phyloP scores from a whole-genome alignment of 805 yeast species.

The Yarrowia alimentaria region DNA sequence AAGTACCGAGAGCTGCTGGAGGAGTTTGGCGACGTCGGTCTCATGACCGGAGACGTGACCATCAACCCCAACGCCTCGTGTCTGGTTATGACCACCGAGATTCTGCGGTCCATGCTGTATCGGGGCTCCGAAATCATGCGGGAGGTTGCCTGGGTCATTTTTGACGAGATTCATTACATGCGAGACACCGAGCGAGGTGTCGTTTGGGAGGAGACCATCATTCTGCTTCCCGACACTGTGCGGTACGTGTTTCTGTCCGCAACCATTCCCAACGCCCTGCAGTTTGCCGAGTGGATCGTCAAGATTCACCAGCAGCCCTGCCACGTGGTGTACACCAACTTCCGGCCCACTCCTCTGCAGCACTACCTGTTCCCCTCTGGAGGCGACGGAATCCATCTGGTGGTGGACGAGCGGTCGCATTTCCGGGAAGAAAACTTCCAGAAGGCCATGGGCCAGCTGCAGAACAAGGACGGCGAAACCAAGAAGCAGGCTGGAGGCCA shows the following conservation, averaged over 20 bases:
- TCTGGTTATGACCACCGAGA: slow-evolving; percentile 98
- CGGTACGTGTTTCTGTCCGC: slow-evolving; percentile 92
- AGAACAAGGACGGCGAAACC: slow-evolving; percentile 78
- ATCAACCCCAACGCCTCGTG: slow-evolving; percentile 98
- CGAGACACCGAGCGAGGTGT: slow-evolving; percentile 98
- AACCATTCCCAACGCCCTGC: slow-evolving; percentile 97
- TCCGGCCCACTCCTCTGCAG: slow-evolving; percentile 97
- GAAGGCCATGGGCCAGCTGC: slow-evolving; percentile 93
- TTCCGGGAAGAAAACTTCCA: slow-evolving; percentile 98
- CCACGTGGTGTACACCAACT: slow-evolving; percentile 97
- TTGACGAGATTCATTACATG: slow-evolving; percentile 98
- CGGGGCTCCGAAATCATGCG: slow-evolving; percentile 98
- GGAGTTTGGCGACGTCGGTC: slow-evolving; percentile 94
- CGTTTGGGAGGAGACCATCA: slow-evolving; percentile 99
- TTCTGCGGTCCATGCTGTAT: slow-evolving; percentile 92
- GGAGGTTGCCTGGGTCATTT: slow-evolving; percentile 98
- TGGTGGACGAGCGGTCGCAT: slow-evolving; percentile 94
- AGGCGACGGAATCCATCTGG: slow-evolving; percentile 96
- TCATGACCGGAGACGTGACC: slow-evolving; percentile 99
- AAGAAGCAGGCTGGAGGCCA: slow-evolving; percentile 79
- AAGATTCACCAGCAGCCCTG: slow-evolving; percentile 95
- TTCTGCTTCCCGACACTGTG: slow-evolving; percentile 91
- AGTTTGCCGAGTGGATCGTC: slow-evolving; percentile 98
- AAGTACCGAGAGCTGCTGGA: slow-evolving; percentile 89
- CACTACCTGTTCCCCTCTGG: slow-evolving; percentile 98